Base-by-base conservation (phyloP, 768 basidiomycete genomes). In the Auriculariales sp. region DNA sequence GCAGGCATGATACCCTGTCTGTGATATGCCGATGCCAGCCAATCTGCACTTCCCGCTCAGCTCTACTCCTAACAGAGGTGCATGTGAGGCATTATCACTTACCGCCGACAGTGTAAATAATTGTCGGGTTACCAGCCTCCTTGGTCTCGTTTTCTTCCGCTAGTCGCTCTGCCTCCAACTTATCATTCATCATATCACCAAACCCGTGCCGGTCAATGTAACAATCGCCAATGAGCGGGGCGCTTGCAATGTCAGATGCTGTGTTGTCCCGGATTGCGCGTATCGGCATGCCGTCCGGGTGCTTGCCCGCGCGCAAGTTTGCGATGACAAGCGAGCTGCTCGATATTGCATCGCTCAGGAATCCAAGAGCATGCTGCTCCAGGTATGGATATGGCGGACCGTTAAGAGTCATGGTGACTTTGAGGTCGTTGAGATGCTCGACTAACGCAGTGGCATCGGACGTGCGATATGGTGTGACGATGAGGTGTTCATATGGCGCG, bases 1-100 rank as follows among this genome's bases (percentile, higher is more conserved):
- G 73, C 75, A 19, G 74, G 72, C 85, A 86, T 86, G 53, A 87
- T 83, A 0, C 83, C 82, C 55, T 65, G 69, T 28, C 81, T 70
- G 51, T 84, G 82, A 57, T 81, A 73, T 29, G 71, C 72, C 14
- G 76, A 67, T 4, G 69, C 72, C 35, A 85, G 62, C 53, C 71
- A 83, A 58, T 81, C 83, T 32, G 31, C 15, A 32, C 15, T 32
- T 15, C 7, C 31, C 31, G 31, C 31, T 32, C 9, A 32, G 31
- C 15, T 15, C 15, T 32, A 15, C 35, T 36, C 15, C 7, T 36
- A 12, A 19, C 7, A 7, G 35, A n/a, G 35, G 35, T n/a, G 35
- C 35, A 36, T 7, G 5, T 6, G 22, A 36, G 14, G 36, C n/a
- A n/a, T n/a, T n/a, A n/a, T n/a, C n/a, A 39, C 36, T 9, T 17